Base-by-base conservation (phyloP, 768 basidiomycete species). In the Podaxis pistillaris region DNA sequence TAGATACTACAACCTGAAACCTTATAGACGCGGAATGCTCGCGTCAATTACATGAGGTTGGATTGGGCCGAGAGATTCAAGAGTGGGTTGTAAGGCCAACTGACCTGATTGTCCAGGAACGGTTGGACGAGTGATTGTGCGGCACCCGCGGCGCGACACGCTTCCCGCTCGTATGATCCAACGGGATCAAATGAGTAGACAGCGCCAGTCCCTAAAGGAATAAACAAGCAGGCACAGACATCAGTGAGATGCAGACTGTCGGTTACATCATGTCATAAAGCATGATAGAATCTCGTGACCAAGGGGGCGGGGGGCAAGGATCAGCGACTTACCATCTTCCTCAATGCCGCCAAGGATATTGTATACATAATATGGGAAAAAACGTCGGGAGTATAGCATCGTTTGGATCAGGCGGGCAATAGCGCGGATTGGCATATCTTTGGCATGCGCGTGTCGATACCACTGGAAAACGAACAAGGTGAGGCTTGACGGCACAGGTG, bases 151-250 rank as follows among this genome's bases (percentile, higher is more conserved):
- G 96, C 96, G 65, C 97, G 89, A 78, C 96, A 98, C 36, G 92
- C 86, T 78, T 97, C 95, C 64, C 97, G 91, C 77, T 98, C 96
- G 75, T 99, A 99, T 53, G 93, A 95, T 28, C 97, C 97, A 36
- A 98, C 94, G 41, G 97, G 97, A 76, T 99, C 97, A 75, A 97
- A 99, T n/a, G 96, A 98, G 82, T 99, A 99, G 33, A 99, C 96
- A 9, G 96, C 94, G 57, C 97, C 97, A 40, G 93, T 86, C 11
- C 96, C 94, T 96, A 72, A 69, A 69, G 67, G 56, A 65, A 67
- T 52, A 46, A 58, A 65, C 58, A 53, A 60, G 65, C 58, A 67
- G 68, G 62, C 58, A 60, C 58, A 68, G 22, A 63, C 64, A 64
- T 56, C 64, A 53, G 52, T 49, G 57, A 63, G 57, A 68, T 50